Percentiles rank a stretch among this genome's conserved stretches.
These are phyloP conservation scores for Bacidia gigantensis DNA, from an alignment of 495 filamentous ascomycete species.

Conservation along the genomic window DNA sequence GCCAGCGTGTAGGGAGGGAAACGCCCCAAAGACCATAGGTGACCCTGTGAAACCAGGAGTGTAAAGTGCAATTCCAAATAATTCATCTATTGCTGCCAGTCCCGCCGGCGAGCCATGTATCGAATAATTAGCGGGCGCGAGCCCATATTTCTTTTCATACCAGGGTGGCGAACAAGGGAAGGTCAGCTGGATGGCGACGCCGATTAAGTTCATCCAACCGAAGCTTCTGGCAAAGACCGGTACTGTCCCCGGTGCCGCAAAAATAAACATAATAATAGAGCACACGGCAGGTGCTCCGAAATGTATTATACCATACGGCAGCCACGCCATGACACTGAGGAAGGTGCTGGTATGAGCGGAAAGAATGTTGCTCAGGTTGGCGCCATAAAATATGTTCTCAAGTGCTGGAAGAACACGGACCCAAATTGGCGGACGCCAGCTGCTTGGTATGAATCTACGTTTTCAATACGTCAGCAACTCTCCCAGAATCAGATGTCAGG, in stretches of 20 bases:
- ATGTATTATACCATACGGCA: constrained; percentile 84
- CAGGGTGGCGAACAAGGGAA: constrained; percentile 92
- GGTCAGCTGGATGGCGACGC: constrained; percentile 70
- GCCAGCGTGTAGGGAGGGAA: constrained; percentile 79
- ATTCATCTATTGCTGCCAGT: constrained; percentile 71
- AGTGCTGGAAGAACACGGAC: constrained; percentile 88
- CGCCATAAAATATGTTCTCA: constrained; percentile 92
- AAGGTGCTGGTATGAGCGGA: constrained; percentile 71
- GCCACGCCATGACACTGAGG: constrained; percentile 78
- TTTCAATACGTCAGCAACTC: constrained; percentile 9
- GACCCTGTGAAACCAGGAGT: constrained; percentile 79
- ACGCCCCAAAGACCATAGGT: constrained; percentile 85
- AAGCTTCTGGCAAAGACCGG: constrained; percentile 77
- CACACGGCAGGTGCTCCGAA: constrained; percentile 70
- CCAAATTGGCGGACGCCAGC: constrained; percentile 83
- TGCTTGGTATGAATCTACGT: constrained; percentile 65
- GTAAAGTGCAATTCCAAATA: constrained; percentile 83
- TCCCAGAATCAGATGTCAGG: background rate
- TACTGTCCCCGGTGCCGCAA: constrained; percentile 69
- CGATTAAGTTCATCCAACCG: constrained; percentile 80
- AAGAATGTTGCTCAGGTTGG: constrained; percentile 89
- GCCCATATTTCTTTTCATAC: constrained; percentile 84
- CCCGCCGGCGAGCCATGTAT: constrained; percentile 81
- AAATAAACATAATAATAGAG: constrained; percentile 67
- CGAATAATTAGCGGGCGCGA: constrained; percentile 81